phyloP scores from a whole-genome alignment of 495 filamentous ascomycete species.

The Aspergillus bertholletiae region DNA sequence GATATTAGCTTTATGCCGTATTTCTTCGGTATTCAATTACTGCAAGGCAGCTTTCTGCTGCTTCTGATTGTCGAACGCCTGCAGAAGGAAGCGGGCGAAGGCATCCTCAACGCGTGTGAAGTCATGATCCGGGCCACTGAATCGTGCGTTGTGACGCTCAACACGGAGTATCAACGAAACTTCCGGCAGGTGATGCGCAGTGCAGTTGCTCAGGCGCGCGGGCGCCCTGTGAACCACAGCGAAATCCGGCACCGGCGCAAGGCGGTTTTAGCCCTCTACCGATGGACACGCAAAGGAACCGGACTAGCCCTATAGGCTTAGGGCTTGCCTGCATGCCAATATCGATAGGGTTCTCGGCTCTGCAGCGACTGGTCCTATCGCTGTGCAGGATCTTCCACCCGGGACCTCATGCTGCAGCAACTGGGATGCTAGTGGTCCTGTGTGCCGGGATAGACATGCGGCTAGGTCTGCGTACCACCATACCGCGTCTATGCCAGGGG shows the following conservation, averaged over 20 bases:
- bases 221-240: slow-evolving; percentile 68
- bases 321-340: not conserved
- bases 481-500: not conserved
- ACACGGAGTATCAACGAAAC: slow-evolving; percentile 83
- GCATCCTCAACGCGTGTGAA: slow-evolving; percentile 79
- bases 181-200: slow-evolving; percentile 82
- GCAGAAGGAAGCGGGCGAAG: slow-evolving; percentile 73
- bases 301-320: slow-evolving; percentile 63
- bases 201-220: slow-evolving; percentile 72
- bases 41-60: slow-evolving; percentile 79
- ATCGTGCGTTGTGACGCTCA: slow-evolving; percentile 79
- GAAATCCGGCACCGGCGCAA: slow-evolving; percentile 73
- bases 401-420: not conserved
- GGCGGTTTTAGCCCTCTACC: slow-evolving; percentile 69
- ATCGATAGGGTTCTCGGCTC: not conserved
- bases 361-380: not conserved
- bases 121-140: slow-evolving; percentile 83
- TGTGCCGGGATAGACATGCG: not conserved
- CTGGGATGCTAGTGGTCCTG: not conserved
- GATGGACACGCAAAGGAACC: slow-evolving; percentile 78
- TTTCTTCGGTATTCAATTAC: slow-evolving; percentile 82
- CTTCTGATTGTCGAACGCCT: slow-evolving; percentile 80
- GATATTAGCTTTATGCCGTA: slow-evolving; percentile 88
- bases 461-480: not conserved
- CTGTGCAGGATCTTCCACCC: not conserved